Base-by-base conservation (phyloP, 2,329 filamentous ascomycete species). In the Xylaria sp. region DNA sequence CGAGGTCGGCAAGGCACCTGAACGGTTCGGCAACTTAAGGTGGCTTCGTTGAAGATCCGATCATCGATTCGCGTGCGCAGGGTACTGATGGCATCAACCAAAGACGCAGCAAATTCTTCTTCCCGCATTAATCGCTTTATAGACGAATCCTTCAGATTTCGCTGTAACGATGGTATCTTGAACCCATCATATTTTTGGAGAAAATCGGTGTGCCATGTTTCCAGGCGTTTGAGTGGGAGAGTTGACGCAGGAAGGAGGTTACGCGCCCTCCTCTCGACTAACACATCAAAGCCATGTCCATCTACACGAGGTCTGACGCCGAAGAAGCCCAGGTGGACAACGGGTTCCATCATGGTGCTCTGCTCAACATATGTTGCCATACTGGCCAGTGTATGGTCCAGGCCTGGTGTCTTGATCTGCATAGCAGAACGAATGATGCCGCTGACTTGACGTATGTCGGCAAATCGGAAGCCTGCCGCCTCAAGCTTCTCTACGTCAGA, bases 391-490 rank as follows among this genome's bases (percentile, higher is more conserved):
- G 89, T 88, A 6, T 80, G 77, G 53, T 86, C 84, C 3, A 97
- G 82, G n/a, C 88, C 86, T 1, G 83, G 80, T 1, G 85, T 83
- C 56, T 90, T 86, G 65, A 97, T 89, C 75, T 95, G 92, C 85
- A 97, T 91, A 70, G 88, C 91, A 28, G 88, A 85, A 26, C 90
- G 87, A 70, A 97, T 88, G 49, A 88, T 87, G 20, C 87, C 85
- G 13, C 88, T 85, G 33, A 97, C 90, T 69, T 93, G 89, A 65
- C 86, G 85, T 13, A 90, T 81, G 40, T 88, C 85, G 2, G 92
- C 92, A 74, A 97, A 97, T n/a, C 92, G 88, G 78, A 90, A 97
- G 0, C 94, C 93, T 11, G 87, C 83, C 1, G 92, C 88, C 70
- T 90, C 87, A 15, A 97, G 84, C 33, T 86, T 85, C 60, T 88